Conservation (phyloP, 352 stramenopile genomes). For the Pythium vanterpoolii region DNA sequence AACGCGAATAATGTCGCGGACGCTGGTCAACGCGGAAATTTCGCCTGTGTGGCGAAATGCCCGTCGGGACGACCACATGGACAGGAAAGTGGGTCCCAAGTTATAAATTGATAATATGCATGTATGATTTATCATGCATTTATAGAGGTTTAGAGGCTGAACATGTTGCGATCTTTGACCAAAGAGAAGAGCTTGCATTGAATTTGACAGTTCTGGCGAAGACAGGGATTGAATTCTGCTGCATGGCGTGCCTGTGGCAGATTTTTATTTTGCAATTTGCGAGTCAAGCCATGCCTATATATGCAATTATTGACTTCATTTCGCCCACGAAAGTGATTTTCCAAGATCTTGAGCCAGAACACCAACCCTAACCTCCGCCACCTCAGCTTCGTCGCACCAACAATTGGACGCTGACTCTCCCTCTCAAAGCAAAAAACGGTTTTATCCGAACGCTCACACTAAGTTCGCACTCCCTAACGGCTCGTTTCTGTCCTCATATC, state of each 20-base stretch:
- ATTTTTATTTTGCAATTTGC: background rate
- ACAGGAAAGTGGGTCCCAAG: background rate
- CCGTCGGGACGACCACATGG: background rate
- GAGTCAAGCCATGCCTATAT: background rate
- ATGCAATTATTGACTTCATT: background rate
- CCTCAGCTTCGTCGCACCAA: constrained; percentile 3
- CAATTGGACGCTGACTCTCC: constrained; percentile 14
- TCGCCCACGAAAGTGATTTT: background rate
- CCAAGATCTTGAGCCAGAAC: background rate
- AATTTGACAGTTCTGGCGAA: background rate
- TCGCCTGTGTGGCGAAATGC: background rate
- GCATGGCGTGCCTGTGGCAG: constrained; percentile 6
- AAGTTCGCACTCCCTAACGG: background rate
- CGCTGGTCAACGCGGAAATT: background rate
- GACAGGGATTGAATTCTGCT: constrained; percentile 1
- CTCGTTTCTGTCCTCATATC: background rate
- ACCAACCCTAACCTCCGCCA: background rate
- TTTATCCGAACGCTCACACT: background rate
- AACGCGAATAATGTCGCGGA: background rate
- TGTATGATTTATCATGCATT: background rate
- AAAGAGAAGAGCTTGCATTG: background rate
- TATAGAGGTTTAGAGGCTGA: background rate
- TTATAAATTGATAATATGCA: background rate
- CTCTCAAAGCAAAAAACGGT: background rate
- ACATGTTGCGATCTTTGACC: background rate